Conservation (phyloP, 495 filamentous ascomycete genomes). For the Chlorociboria aeruginascens region DNA sequence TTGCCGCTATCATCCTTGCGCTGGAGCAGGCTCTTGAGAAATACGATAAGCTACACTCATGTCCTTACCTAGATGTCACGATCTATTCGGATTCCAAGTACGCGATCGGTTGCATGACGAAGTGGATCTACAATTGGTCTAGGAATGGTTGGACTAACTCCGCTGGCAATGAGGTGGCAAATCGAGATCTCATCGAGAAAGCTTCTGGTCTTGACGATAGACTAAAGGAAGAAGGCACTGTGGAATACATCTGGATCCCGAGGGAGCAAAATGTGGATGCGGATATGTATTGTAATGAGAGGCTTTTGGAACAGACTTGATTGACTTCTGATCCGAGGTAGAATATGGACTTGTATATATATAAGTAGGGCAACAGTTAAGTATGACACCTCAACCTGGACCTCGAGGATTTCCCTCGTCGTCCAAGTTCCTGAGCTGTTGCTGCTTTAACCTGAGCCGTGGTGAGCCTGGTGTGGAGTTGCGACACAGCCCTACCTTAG, state of each 20-base stretch:
- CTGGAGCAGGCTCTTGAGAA: conserved; percentile 24
- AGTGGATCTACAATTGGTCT: conserved; percentile 21
- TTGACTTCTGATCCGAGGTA: too few species aligned
- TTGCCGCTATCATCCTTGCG: conserved; percentile 28
- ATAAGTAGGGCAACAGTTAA: too few species aligned
- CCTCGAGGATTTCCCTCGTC: too few species aligned
- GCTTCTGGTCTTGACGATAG: conserved; percentile 21
- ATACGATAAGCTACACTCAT: conserved; percentile 7
- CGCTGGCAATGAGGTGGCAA: conserved; percentile 16
- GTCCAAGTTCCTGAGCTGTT: too few species aligned
- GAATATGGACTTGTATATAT: too few species aligned
- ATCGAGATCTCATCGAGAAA: conserved; percentile 25
- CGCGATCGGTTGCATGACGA: conserved; percentile 20
- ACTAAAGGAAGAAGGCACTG: conserved; percentile 18
- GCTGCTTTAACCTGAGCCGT: too few species aligned
- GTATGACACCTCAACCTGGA: too few species aligned
- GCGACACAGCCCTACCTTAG: too few species aligned
- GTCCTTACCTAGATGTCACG: conserved; percentile 9
- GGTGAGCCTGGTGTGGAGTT: too few species aligned
- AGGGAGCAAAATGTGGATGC: conserved; percentile 17
- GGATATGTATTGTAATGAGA: conserved; percentile 14
- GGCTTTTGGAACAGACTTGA: too few species aligned
- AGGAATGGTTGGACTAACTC: conserved; percentile 22
- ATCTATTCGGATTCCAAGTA: conserved; percentile 25
- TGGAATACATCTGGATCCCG: conserved; percentile 21